Evolutionary conservation across 1,284 basidiomycete species (phyloP).

Genomic region (Rhodotorula sp.): DNA sequence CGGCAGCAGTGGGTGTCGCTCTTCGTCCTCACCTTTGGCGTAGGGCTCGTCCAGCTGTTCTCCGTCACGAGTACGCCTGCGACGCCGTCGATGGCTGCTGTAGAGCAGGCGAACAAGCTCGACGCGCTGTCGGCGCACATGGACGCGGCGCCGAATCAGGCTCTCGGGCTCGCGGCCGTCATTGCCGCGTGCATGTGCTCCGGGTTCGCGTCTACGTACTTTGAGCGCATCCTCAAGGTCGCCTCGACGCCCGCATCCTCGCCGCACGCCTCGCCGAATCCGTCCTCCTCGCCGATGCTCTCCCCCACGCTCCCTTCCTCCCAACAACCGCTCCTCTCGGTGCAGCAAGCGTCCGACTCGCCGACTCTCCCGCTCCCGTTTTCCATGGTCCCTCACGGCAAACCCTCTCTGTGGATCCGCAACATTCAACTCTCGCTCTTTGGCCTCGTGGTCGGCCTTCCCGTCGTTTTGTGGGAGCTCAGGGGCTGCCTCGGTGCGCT

Average conservation of each 20-base stretch:
- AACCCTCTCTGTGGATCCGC: conserved; percentile 50
- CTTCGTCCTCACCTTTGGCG: conserved; percentile 49
- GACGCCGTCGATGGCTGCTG: background rate
- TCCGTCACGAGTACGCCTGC: conserved; percentile 5
- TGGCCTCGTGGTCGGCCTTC: conserved; percentile 46
- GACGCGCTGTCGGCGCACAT: background rate
- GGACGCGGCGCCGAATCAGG: conserved; percentile 43
- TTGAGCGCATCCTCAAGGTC: conserved; percentile 51
- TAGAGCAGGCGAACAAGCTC: background rate
- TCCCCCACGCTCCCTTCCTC: conserved; percentile 15
- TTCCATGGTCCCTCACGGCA: conserved; percentile 9
- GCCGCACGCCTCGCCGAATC: background rate
- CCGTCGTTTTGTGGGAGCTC: conserved; percentile 43
- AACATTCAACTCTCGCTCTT: conserved; percentile 52
- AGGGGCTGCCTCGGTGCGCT: conserved; percentile 13
- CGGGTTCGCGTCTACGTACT: conserved; percentile 51
- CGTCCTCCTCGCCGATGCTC: background rate
- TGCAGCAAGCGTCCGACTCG: background rate
- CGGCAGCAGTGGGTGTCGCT: conserved; percentile 51
- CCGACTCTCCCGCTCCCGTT: background rate
- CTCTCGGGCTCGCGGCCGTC: conserved; percentile 50
- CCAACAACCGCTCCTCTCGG: conserved; percentile 3
- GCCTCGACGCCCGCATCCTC: conserved; percentile 2
- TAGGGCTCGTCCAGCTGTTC: conserved; percentile 51
- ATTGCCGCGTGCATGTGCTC: conserved; percentile 50